These are phyloP conservation scores for Saccharomycodes ludwigii DNA, from an alignment of 805 yeast species.

Conservation along the genomic window DNA sequence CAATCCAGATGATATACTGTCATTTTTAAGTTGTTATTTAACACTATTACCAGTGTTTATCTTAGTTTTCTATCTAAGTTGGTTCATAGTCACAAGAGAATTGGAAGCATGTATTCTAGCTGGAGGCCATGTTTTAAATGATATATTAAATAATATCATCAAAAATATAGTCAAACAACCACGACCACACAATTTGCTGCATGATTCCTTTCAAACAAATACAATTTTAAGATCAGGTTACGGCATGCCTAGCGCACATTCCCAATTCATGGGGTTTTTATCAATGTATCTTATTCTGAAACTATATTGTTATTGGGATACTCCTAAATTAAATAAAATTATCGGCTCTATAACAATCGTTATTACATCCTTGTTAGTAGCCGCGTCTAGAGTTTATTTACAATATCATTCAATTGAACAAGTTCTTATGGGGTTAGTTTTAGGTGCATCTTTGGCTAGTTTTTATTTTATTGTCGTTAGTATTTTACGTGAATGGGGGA, in stretches of 20 bases:
- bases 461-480: slow-evolving; percentile 41
- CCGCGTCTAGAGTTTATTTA: slow-evolving; percentile 63
- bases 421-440: slow-evolving; percentile 54
- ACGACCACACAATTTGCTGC: slow-evolving; percentile 43
- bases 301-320: slow-evolving; percentile 30
- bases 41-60: slow-evolving; percentile 74
- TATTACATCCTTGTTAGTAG: slow-evolving; percentile 30
- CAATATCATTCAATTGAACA: slow-evolving; percentile 67
- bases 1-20: slow-evolving; percentile 49
- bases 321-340: slow-evolving; percentile 16
- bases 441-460: slow-evolving; percentile 53
- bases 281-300: slow-evolving; percentile 42
- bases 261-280: slow-evolving; percentile 89
- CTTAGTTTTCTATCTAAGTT: slow-evolving; percentile 66
- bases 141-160: slow-evolving; percentile 53
- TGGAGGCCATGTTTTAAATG: slow-evolving; percentile 75
- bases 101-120: slow-evolving; percentile 75
- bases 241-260: slow-evolving; percentile 97
- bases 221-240: slow-evolving; percentile 48
- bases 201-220: slow-evolving; percentile 23
- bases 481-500: slow-evolving; percentile 51
- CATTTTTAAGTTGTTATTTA: slow-evolving; percentile 53
- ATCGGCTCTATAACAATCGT: slow-evolving; percentile 21
- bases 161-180: slow-evolving; percentile 57
- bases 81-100: slow-evolving; percentile 76